Base-by-base conservation (phyloP, 306 rosid species). In the Quercus aquifolioides region DNA sequence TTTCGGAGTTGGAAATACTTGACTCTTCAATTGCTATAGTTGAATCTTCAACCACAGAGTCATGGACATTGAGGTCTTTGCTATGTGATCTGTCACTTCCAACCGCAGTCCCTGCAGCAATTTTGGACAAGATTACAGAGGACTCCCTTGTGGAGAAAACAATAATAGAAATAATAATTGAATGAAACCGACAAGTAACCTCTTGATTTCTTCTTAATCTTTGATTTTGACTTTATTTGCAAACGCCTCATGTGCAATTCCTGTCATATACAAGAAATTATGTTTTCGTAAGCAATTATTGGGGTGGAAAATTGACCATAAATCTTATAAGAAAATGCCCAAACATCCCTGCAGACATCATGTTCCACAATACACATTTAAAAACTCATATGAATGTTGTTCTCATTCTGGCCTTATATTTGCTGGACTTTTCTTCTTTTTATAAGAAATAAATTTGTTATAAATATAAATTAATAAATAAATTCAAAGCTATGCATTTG, bases 211-310 rank as follows among this genome's bases (percentile, higher is more conserved):
- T 82, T 80, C 74, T 81, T 87, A 43, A 74, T 72, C 84, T 86
- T 89, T 58, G 92, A 85, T 78, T 90, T 90, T 21, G 93, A 84
- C 83, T 92, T 92, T 26, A 90, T 58, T 82, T 89, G 91, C 67
- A 92, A 79, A 52, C 97, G 92, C 86, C 76, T 92, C 80, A 71
- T 82, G 81, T 92, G 95, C 68, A 92, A 84, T 83, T 92, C 97
- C 97, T 92, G 59, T 17, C 71, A 65, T 14, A 7, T 19, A 13
- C 18, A 67, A 51, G 4, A 73, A 75, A 72, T 74, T 10, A 20
- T 77, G 79, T 0, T 56, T 58, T 55, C 0, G 56, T 19, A 52
- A 55, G 63, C 13, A 20, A 74, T 71, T 76, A 64, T 55, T 54
- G 2, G 21, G 21, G 7, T 14, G 12, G 30, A 73, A 59, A 46